Conservation (phyloP, 768 basidiomycete species). For the Suillus luteus region DNA sequence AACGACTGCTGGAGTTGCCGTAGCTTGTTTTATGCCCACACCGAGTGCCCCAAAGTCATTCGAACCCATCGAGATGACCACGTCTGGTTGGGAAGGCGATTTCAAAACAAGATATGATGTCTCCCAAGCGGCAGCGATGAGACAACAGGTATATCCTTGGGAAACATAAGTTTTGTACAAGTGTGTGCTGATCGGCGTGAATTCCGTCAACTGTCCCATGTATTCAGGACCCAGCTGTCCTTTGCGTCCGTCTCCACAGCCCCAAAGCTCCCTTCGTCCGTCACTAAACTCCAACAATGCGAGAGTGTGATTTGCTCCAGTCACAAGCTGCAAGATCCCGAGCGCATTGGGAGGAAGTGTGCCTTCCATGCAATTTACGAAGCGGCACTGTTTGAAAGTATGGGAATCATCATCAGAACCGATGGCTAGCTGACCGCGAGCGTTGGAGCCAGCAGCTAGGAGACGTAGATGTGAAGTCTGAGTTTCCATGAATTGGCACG, state of each 20-base stretch:
- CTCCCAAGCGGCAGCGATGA: constrained; percentile 78
- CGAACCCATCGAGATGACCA: constrained; percentile 77
- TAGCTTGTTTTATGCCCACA: constrained; percentile 36
- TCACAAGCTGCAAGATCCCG: constrained; percentile 53
- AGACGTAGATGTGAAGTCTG: constrained; percentile 21
- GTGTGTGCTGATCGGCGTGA: constrained; percentile 49
- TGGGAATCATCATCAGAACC: constrained; percentile 42
- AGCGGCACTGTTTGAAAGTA: constrained; percentile 40
- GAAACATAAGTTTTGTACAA: constrained; percentile 33
- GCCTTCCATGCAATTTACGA: constrained; percentile 25
- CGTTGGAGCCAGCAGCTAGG: constrained; percentile 50
- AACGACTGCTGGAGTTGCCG: constrained; percentile 17
- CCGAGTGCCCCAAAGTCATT: constrained; percentile 87
- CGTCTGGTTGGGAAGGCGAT: constrained; percentile 41
- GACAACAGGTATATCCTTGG: constrained; percentile 46
- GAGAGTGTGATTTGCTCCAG: constrained; percentile 82
- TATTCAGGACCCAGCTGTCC: constrained; percentile 71
- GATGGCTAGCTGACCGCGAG: constrained; percentile 48
- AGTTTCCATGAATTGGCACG: neutral
- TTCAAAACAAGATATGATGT: constrained; percentile 74
- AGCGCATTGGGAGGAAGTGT: constrained; percentile 26
- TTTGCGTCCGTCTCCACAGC: constrained; percentile 65
- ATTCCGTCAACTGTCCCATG: constrained; percentile 29
- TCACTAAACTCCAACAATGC: constrained; percentile 49
- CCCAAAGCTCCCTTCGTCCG: constrained; percentile 58